A percentile compares a stretch with the other conserved stretches of the same genome.
phyloP scores from a whole-genome alignment of 768 basidiomycete species.

The Trametes cingulata region DNA sequence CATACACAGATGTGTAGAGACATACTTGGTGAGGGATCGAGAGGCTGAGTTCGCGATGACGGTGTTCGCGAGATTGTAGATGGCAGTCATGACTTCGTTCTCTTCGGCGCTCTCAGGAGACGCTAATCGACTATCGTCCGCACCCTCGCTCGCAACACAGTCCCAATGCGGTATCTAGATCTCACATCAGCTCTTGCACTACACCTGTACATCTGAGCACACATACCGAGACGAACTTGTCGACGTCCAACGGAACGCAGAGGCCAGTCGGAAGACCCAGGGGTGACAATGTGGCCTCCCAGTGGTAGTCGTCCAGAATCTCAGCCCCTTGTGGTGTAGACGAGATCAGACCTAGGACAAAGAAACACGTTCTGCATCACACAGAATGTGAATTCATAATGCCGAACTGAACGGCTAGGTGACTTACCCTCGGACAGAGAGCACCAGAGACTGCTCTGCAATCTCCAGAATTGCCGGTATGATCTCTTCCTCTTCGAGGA shows the following conservation, averaged over 20 bases:
- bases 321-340: constrained; percentile 92
- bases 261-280: constrained; percentile 86
- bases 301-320: constrained; percentile 87
- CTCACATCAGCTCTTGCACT: neutral
- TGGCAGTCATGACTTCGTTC: constrained; percentile 81
- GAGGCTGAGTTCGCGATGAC: constrained; percentile 96
- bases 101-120: constrained; percentile 72
- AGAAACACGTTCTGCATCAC: constrained; percentile 86
- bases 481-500: constrained; percentile 94
- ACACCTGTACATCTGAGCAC: neutral
- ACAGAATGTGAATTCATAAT: neutral
- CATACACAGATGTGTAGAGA: constrained; percentile 11
- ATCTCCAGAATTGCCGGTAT: constrained; percentile 89
- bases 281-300: constrained; percentile 90
- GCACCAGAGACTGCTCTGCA: constrained; percentile 83
- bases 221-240: constrained; percentile 76
- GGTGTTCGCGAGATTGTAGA: constrained; percentile 93
- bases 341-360: constrained; percentile 89
- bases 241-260: constrained; percentile 85
- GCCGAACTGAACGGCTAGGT: neutral
- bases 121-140: constrained; percentile 49
- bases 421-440: constrained; percentile 91
- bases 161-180: constrained; percentile 75
- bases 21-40: constrained; percentile 80
- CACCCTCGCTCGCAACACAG: constrained; percentile 32